A percentile compares a stretch with the other conserved stretches of the same genome.
phyloP scores from a whole-genome alignment of 202 grass and related monocot species.

The Panicum hallii region DNA sequence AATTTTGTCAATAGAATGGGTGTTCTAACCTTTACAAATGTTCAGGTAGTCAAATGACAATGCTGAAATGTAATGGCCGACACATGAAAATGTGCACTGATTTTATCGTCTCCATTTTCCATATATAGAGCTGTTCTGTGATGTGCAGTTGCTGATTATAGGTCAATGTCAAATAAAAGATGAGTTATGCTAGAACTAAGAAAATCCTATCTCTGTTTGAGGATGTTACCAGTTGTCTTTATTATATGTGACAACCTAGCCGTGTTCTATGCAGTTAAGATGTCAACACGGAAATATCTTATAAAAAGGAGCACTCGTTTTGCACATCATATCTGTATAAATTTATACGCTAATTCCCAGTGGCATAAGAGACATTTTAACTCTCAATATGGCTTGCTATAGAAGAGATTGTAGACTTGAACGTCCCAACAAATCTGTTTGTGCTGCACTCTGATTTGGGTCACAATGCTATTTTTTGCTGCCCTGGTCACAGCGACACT shows the following conservation, averaged over 20 bases:
- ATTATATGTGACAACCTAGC: neutral
- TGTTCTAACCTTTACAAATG: neutral
- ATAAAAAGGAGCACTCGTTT: neutral
- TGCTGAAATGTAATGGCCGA: slow-evolving; percentile 20
- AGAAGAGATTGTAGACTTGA: neutral
- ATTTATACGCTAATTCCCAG: neutral
- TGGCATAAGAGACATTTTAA: slow-evolving; percentile 6
- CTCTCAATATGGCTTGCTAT: neutral
- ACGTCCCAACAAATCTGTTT: neutral
- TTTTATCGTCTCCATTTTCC: neutral
- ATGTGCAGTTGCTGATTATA: slow-evolving; percentile 1
- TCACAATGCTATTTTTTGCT: neutral
- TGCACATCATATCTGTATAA: neutral
- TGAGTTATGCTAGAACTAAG: slow-evolving; percentile 2
- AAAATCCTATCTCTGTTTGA: neutral
- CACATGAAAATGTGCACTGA: neutral
- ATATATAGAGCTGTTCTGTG: neutral
- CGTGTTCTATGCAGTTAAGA: slow-evolving; percentile 7
- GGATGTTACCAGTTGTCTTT: neutral
- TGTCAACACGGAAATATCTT: neutral
- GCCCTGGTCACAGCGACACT: neutral
- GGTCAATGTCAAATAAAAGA: neutral
- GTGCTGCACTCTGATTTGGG: neutral
- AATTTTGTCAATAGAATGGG: neutral
- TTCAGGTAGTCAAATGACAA: slow-evolving; percentile 25